Conservation (phyloP, 805 yeast genomes). For the Pichia manshurica region DNA sequence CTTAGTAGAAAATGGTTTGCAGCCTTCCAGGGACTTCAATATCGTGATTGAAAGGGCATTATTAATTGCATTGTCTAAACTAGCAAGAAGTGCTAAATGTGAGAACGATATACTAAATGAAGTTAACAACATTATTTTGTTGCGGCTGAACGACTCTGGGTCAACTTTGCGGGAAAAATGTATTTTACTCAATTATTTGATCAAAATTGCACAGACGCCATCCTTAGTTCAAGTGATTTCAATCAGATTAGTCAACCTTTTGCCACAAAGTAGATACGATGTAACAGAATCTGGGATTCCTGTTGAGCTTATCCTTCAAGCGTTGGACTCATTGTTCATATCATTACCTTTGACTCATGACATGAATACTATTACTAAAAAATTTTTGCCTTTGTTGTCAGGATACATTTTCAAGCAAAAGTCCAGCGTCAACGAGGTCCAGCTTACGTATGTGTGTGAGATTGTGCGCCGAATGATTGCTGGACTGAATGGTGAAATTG, state of each 20-base stretch:
- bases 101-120: conserved; percentile 7
- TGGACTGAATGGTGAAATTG: conserved; percentile 4
- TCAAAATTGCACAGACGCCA: conserved; percentile 6
- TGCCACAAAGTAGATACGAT: neutral
- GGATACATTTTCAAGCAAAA: conserved; percentile 1
- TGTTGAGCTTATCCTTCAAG: conserved; percentile 5
- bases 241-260: conserved; percentile 11
- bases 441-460: conserved; percentile 5
- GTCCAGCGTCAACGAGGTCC: neutral
- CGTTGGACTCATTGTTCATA: conserved; percentile 6
- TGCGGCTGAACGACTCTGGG: neutral
- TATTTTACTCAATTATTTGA: conserved; percentile 5
- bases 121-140: conserved; percentile 4
- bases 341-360: conserved; percentile 6
- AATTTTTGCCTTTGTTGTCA: conserved; percentile 7
- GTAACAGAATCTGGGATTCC: conserved; percentile 1
- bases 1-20: conserved; percentile 6
- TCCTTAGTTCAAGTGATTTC: conserved; percentile 11
- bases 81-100: conserved; percentile 1
- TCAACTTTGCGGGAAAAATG: conserved; percentile 1
- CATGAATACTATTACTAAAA: conserved; percentile 5
- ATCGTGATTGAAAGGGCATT: conserved; percentile 8
- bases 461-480: conserved; percentile 7
- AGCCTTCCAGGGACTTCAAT: conserved; percentile 5
- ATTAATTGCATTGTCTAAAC: conserved; percentile 12